These are phyloP conservation scores for Xanthoparmelia taractica DNA, from an alignment of 495 filamentous ascomycete species.

Conservation along the genomic window DNA sequence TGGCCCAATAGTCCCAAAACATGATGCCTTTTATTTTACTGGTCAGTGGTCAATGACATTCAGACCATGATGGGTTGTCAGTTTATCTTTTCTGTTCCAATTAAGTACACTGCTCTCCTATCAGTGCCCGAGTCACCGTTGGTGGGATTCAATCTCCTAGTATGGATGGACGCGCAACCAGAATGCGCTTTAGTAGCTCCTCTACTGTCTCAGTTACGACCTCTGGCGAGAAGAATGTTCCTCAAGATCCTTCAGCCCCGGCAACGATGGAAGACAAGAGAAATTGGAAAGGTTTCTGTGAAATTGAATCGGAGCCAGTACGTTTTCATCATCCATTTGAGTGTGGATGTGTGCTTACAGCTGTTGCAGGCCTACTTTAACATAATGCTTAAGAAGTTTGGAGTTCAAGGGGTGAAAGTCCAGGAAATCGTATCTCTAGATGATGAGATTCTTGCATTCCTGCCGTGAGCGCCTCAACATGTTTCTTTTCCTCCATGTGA, in stretches of 20 bases:
- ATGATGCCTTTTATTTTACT: neutral
- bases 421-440: constrained; percentile 75
- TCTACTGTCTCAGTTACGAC: neutral
- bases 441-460: constrained; percentile 51
- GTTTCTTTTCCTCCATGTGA: neutral
- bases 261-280: constrained; percentile 39
- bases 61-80: neutral
- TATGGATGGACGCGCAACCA: constrained; percentile 35
- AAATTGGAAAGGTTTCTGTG: constrained; percentile 71
- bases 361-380: constrained; percentile 65
- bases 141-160: neutral
- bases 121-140: too few relatives aligned
- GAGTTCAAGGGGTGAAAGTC: constrained; percentile 63
- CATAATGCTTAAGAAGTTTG: constrained; percentile 69
- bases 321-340: constrained; percentile 23
- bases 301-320: constrained; percentile 88
- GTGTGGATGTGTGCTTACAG: constrained; percentile 16
- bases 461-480: constrained; percentile 46
- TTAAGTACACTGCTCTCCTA: neutral
- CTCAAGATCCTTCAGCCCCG: constrained; percentile 32
- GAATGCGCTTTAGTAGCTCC: constrained; percentile 30
- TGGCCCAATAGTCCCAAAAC: too few relatives aligned
- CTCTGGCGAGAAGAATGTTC: constrained; percentile 17
- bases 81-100: neutral
- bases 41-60: neutral